Conservation (phyloP, 1,284 basidiomycete species). For the Leucoagaricus sp. region DNA sequence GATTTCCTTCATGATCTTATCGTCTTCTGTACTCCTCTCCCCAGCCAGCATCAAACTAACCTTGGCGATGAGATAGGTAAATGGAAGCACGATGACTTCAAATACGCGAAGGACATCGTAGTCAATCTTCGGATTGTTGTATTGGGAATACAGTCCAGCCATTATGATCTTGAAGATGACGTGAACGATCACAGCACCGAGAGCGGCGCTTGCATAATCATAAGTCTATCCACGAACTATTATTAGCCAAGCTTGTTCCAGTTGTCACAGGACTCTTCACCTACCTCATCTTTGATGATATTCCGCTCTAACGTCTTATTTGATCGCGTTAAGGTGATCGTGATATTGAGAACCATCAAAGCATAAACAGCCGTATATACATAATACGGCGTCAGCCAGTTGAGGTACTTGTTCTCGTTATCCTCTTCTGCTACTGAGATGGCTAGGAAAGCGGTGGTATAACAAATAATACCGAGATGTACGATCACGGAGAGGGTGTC, state of each 20-base stretch:
- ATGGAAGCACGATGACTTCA: neutral
- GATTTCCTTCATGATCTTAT: neutral
- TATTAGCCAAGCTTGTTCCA: too few species aligned
- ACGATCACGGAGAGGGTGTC: neutral
- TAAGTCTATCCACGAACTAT: too few species aligned
- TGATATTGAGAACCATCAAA: neutral
- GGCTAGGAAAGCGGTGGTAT: neutral
- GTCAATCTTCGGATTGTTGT: neutral
- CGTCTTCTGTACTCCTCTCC: neutral
- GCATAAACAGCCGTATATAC: neutral
- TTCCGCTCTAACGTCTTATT: neutral
- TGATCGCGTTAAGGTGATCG: neutral
- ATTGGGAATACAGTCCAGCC: neutral
- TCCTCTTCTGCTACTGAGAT: neutral
- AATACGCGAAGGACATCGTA: neutral
- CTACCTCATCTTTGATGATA: slow-evolving; percentile 1
- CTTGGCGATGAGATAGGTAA: neutral
- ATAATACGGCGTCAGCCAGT: slow-evolving; percentile 3
- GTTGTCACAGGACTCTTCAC: neutral
- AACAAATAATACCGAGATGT: neutral
- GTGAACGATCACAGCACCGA: neutral
- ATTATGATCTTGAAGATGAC: slow-evolving; percentile 4
- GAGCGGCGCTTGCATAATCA: neutral
- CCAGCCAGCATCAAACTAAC: neutral
- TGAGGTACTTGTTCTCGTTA: neutral